These are phyloP conservation scores for Podila epicladia DNA, from an alignment of 192 early-diverging fungal species.

Conservation along the genomic window DNA sequence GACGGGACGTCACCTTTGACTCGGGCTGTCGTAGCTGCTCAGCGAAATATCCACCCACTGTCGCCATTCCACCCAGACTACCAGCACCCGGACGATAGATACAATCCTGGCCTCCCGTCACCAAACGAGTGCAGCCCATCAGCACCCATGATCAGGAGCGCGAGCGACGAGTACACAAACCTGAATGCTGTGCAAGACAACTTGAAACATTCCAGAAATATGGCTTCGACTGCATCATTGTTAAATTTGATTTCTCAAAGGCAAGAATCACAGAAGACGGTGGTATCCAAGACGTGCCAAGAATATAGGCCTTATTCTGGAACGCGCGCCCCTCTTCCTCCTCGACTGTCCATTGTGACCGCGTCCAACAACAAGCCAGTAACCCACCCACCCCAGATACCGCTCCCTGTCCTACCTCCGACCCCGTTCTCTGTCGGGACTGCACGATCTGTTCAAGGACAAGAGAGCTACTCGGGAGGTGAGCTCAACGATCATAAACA, in stretches of 20 bases:
- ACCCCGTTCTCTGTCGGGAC: conserved; percentile 1
- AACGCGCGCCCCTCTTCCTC: neutral
- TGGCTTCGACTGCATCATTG: neutral
- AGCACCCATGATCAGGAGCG: neutral
- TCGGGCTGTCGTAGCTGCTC: neutral
- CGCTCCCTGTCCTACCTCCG: conserved; percentile 5
- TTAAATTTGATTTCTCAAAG: neutral
- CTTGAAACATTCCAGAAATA: neutral
- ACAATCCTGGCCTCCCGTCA: conserved; percentile 16
- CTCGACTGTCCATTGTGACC: conserved; percentile 18
- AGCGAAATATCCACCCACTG: conserved; percentile 30
- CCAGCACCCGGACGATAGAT: conserved; percentile 39
- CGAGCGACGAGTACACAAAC: neutral
- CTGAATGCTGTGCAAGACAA: neutral
- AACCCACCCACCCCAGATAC: conserved; percentile 9
- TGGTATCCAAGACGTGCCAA: neutral
- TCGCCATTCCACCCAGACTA: conserved; percentile 43
- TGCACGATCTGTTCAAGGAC: neutral
- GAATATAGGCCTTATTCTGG: neutral
- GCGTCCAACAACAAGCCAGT: neutral
- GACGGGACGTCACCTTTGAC: neutral
- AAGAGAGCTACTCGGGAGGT: neutral
- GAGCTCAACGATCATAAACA: neutral
- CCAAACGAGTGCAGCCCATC: conserved; percentile 21
- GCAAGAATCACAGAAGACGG: neutral